Evolutionary conservation across 2,329 filamentous ascomycete genomes (phyloP), one percentile per base, ranked within the genome.

Genomic region (Paracorniculantispora psalliotae): DNA sequence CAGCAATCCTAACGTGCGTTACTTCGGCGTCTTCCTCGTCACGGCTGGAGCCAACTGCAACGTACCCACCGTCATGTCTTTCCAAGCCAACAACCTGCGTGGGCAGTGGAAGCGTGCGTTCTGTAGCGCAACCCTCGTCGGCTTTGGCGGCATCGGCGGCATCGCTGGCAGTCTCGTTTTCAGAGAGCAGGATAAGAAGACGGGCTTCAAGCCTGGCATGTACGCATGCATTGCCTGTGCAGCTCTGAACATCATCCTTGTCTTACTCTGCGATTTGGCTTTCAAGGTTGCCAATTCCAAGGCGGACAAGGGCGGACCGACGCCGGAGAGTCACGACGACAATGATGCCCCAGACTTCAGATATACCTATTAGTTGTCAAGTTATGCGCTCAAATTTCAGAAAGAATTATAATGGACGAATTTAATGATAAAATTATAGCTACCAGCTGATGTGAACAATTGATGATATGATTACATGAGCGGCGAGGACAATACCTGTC

Each of bases 71-170:
- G 79, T 84, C 48, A 84, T 96, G 77, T 82, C 89, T 0, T 94
- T 91, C 75, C 90, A 93, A 75, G 89, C 90, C 44, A 94, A 93
- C 75, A 96, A 96, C 73, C 88, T 96, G 67, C 86, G 89, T 56
- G 91, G 90, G 0, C 90, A 94, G 74, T 96, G 90, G 90, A 96
- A 93, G 76, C 84, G 91, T 50, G 90, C 90, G 1, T 87, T 94
- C 65, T 87, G 85, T 70, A 89, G 85, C 61, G 89, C 90, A 2
- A 88, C 86, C 0, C 80, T 93, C 2, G 88, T 94, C 3, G 88
- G 87, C 1, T 84, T 89, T 52, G 90, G 90, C 8, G 90, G 89
- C 2, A 77, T 96, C 26, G 91, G 91, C 39, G 90, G 91, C 35
- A 94, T 94, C 63, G 83, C 84, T 1, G 89, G 89, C 26, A 84